Base-by-base conservation (phyloP, 2,329 filamentous ascomycete species). In the Fusarium buxicola region DNA sequence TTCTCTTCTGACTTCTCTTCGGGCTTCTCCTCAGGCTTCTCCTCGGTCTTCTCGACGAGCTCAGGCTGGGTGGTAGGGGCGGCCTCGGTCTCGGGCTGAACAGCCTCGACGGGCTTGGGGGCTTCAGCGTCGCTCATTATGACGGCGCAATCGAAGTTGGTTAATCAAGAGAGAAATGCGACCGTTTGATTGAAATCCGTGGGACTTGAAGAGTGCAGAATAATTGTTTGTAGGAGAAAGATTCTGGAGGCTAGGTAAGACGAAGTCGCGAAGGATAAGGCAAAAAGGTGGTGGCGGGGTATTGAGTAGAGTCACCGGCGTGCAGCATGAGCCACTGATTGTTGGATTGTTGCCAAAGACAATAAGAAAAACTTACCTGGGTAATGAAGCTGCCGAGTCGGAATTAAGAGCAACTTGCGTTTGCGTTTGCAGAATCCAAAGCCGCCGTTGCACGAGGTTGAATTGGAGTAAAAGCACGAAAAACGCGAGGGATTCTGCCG, bases 101-200 rank as follows among this genome's bases (percentile, higher is more conserved):
- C 60, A 63, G 76, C 73, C 73, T 80, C 77, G 39, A 72, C 71
- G 49, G 76, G 74, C 72, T 80, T 80, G 67, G 72, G 71, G 41
- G 74, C 73, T 57, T 78, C 72, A 57, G 62, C 76, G 63, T 75
- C 76, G 73, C 76, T 78, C 77, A 80, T 80, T 50, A 50, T 74
- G 68, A 47, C 36, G 47, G 55, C 55, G 52, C 55, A 52, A 52
- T 41, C 43, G 55, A 38, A 28, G 38, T 52, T 43, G 46, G 30
- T 39, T 38, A 34, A 32, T 43, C 18, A 46, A 18, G 32, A 45
- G 28, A 13, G 45, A 53, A 48, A 47, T 38, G 60, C 55, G 60
- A 70, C 44, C 46, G 46, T 18, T 36, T 40, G 28, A 36, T 41
- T 38, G 39, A 40, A 63, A 46, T 60, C 31, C 38, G 25, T 40